Evolutionary conservation across 306 rosid species (phyloP), one percentile per base, ranked within the genome.

Genomic region (Styphnolobium japonicum): DNA sequence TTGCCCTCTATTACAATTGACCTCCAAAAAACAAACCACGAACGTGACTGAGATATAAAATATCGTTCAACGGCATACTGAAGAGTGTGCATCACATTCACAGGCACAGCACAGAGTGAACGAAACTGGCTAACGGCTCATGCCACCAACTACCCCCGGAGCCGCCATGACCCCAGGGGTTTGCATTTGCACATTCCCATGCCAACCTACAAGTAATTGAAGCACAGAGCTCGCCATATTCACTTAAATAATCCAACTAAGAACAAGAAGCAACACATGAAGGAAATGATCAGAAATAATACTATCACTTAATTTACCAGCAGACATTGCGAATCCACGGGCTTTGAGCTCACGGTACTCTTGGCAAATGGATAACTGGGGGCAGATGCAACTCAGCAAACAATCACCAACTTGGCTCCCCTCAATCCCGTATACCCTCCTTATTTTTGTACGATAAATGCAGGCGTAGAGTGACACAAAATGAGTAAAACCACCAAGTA

Each of bases 291-390:
- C 10, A 37, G 1, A 6, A 37, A 37, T 37, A 36, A 36, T 36
- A 36, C 6, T 36, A 6, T 37, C 42, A 37, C 42, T 37, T 37
- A 2, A 37, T 37, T 9, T 39, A 39, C 83, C 83, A 14, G 53
- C 83, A 15, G 65, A n/a, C 0, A 79, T 6, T 8, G 22, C 34
- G 43, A 79, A 79, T n/a, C 83, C 83, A 61, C 83, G 83, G 4
- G 72, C 83, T 46, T 68, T 0, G 12, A 57, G 68, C 29, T 56
- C 78, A 4, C 68, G 78, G 23, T 57, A 18, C 29, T 40, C 29
- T 49, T 80, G 78, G 52, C 83, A 80, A 48, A 70, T 6, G 34
- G 83, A 10, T 12, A 40, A 1, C 25, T 8, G 6, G 12, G 5
- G 3, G 37, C 53, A 79, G 10, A 8, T 9, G 14, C 55, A 70